Conservation (phyloP, 768 basidiomycete species). For the Mycena rosella region DNA sequence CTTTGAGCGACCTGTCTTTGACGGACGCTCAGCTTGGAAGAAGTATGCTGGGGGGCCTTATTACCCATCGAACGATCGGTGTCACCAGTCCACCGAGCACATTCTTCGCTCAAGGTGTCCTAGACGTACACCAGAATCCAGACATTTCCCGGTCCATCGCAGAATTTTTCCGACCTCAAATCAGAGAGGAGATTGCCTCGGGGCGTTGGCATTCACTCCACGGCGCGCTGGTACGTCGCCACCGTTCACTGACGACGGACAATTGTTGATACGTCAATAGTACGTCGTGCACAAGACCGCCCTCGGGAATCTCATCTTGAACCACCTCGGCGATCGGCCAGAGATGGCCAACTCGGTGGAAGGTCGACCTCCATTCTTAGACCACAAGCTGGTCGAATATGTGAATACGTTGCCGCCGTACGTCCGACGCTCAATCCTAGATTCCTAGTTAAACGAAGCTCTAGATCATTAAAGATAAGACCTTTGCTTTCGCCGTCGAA, state of each 20-base stretch:
- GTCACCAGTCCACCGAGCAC: slow-evolving; percentile 1
- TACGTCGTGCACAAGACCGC: slow-evolving; percentile 13
- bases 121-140: background rate
- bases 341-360: slow-evolving; percentile 22
- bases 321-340: slow-evolving; percentile 10
- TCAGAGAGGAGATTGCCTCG: slow-evolving; percentile 10
- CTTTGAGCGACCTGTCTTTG: background rate
- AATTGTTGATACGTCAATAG: background rate
- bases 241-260: too few species aligned
- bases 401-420: slow-evolving; percentile 18
- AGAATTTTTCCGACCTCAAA: slow-evolving; percentile 11
- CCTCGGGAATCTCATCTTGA: slow-evolving; percentile 10
- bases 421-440: background rate
- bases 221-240: slow-evolving; percentile 5
- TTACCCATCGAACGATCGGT: slow-evolving; percentile 10
- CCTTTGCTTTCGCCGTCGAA: background rate
- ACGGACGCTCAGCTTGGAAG: background rate
- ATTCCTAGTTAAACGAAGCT: background rate
- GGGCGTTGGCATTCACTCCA: slow-evolving; percentile 20
- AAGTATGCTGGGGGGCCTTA: background rate
- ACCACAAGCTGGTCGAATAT: slow-evolving; percentile 21
- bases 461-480: slow-evolving; percentile 15
- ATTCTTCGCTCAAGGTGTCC: background rate
- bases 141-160: slow-evolving; percentile 11
- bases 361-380: slow-evolving; percentile 7